These are phyloP conservation scores for Alternaria brassicicola DNA, from an alignment of 2,329 filamentous ascomycete genomes.

Conservation along the genomic window DNA sequence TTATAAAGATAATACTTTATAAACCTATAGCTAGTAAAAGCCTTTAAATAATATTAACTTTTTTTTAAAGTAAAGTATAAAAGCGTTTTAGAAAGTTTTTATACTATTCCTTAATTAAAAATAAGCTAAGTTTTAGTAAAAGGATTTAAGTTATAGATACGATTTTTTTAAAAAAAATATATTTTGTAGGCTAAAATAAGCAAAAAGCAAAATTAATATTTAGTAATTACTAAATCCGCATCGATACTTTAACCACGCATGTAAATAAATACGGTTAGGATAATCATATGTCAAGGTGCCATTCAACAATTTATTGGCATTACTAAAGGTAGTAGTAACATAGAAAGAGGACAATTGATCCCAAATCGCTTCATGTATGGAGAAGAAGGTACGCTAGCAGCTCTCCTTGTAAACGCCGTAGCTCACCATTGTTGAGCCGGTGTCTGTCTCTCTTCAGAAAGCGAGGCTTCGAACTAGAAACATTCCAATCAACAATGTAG, in stretches of 20 bases:
- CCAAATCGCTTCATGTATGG: constrained; percentile 34
- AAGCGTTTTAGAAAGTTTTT: no score
- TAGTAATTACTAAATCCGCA: no score
- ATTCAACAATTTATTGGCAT: constrained; percentile 32
- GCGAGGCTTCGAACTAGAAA: constrained; percentile 27
- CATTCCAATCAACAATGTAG: constrained; percentile 38
- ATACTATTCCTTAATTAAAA: no score
- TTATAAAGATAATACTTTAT: no score
- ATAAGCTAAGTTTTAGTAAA: no score
- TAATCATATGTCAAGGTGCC: constrained; percentile 6
- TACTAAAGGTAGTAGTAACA: constrained; percentile 38
- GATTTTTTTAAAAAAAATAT: no score
- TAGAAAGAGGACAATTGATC: constrained; percentile 34
- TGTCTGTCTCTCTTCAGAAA: constrained; percentile 24
- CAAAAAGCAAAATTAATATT: no score
- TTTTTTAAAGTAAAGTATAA: no score
- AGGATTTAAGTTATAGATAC: no score
- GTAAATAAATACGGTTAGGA: rapidly evolving
- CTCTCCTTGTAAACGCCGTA: constrained; percentile 27
- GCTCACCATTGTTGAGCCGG: constrained; percentile 26
- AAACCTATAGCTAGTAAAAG: no score
- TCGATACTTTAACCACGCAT: not conserved
- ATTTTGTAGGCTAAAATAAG: no score
- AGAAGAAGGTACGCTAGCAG: constrained; percentile 22
- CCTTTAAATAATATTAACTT: no score